These are phyloP conservation scores for Claviceps maximensis DNA, from an alignment of 2,329 filamentous ascomycete species.

Conservation along the genomic window DNA sequence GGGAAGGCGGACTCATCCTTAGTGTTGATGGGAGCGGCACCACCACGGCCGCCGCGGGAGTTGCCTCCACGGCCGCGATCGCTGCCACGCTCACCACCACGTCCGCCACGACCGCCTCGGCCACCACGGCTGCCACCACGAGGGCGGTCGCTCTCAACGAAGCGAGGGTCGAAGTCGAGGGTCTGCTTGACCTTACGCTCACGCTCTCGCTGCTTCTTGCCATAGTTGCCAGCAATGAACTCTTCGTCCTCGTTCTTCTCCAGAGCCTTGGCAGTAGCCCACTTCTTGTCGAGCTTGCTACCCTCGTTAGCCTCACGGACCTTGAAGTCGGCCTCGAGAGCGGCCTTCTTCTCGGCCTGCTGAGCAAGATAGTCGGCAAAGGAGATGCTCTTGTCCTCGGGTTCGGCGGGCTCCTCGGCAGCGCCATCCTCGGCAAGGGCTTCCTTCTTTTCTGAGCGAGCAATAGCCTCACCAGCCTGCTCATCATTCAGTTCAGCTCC, in stretches of 20 bases:
- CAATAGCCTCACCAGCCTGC: conserved; percentile 80
- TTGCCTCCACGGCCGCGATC: conserved; percentile 31
- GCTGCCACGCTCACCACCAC: conserved; percentile 37
- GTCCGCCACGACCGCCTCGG: conserved; percentile 38
- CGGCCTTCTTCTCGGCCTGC: conserved; percentile 59
- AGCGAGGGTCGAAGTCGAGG: conserved; percentile 79
- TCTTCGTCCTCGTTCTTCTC: conserved; percentile 55
- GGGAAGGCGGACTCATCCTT: conserved; percentile 47
- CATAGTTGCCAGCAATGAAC: conserved; percentile 60
- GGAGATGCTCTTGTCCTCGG: conserved; percentile 79
- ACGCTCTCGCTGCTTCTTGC: conserved; percentile 75
- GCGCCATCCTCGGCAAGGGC: conserved; percentile 37
- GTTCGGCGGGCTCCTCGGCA: conserved; percentile 40
- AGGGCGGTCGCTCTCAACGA: conserved; percentile 53
- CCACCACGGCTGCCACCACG: conserved; percentile 40
- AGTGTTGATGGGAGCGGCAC: conserved; percentile 36
- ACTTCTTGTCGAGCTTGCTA: conserved; percentile 79
- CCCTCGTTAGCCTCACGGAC: conserved; percentile 90
- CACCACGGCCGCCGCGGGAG: conserved; percentile 29
- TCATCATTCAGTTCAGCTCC: conserved; percentile 81
- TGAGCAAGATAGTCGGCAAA: conserved; percentile 77
- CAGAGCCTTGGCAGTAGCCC: conserved; percentile 68
- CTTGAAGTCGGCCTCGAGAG: conserved; percentile 49
- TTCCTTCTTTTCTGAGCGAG: conserved; percentile 71
- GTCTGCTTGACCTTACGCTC: conserved; percentile 86